Percentiles rank a stretch among this genome's conserved stretches.
phyloP scores from a whole-genome alignment of 2,329 filamentous ascomycete species.

The Balansia obtecta region DNA sequence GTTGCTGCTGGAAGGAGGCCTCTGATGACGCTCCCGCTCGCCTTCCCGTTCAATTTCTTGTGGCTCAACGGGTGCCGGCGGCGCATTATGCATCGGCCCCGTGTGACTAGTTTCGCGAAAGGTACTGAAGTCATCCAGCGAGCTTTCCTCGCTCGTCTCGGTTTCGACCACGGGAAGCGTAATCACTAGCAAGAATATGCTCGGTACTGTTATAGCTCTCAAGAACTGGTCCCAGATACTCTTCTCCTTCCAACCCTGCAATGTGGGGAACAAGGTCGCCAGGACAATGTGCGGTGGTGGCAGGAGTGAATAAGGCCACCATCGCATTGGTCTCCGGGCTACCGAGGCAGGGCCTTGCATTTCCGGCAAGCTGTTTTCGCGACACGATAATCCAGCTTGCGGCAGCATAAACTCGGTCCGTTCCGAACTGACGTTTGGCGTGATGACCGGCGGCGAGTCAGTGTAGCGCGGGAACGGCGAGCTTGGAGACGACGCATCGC shows the following conservation, averaged over 20 bases:
- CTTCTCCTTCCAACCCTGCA: slow-evolving; percentile 73
- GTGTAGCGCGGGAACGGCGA: slow-evolving; percentile 58
- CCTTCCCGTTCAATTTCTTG: slow-evolving; percentile 29
- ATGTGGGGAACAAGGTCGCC: slow-evolving; percentile 73
- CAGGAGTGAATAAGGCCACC: slow-evolving; percentile 72
- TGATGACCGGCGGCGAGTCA: slow-evolving; percentile 40
- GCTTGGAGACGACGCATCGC: slow-evolving; percentile 33
- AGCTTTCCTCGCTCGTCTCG: slow-evolving; percentile 38
- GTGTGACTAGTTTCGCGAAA: slow-evolving; percentile 18
- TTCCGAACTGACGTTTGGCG: slow-evolving; percentile 26
- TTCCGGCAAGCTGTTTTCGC: slow-evolving; percentile 34
- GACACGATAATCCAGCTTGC: slow-evolving; percentile 22
- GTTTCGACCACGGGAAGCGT: slow-evolving; percentile 86
- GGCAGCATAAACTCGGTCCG: slow-evolving; percentile 45
- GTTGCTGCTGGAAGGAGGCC: slow-evolving; percentile 28
- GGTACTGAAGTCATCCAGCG: slow-evolving; percentile 13
- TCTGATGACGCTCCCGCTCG: slow-evolving; percentile 48
- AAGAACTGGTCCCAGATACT: slow-evolving; percentile 73
- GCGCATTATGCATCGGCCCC: slow-evolving; percentile 18
- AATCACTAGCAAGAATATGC: slow-evolving; percentile 77
- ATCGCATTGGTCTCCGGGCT: slow-evolving; percentile 39
- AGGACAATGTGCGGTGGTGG: slow-evolving; percentile 60
- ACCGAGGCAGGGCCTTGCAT: slow-evolving; percentile 26
- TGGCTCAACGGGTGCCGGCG: slow-evolving; percentile 23
- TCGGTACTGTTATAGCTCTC: slow-evolving; percentile 74